These are phyloP conservation scores for Pseudogymnoascus sp. DNA, from an alignment of 2,329 filamentous ascomycete genomes.

Conservation along the genomic window DNA sequence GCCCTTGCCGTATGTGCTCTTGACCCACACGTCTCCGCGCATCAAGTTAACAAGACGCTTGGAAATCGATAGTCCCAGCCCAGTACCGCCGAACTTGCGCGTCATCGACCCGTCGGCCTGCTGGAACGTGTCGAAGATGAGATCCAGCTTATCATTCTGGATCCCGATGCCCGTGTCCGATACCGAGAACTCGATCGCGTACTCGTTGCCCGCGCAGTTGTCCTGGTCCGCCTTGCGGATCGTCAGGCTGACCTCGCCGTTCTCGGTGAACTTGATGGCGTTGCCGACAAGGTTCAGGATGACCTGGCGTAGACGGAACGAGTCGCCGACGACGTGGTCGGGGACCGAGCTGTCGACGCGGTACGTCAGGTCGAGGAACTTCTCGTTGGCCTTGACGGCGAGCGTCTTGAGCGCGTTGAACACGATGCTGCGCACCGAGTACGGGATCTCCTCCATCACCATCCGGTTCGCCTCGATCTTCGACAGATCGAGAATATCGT, in stretches of 20 bases:
- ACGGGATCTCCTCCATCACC: constrained; percentile 97
- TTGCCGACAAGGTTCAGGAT: constrained; percentile 97
- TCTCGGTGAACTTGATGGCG: constrained; percentile 97
- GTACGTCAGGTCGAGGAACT: constrained; percentile 85
- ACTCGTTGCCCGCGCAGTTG: constrained; percentile 63
- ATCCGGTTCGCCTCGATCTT: constrained; percentile 93
- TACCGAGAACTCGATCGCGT: constrained; percentile 91
- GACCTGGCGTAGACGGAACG: constrained; percentile 91
- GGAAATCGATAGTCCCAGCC: constrained; percentile 87
- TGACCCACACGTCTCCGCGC: constrained; percentile 94
- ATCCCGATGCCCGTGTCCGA: constrained; percentile 96
- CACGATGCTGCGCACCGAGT: constrained; percentile 85
- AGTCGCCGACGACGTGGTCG: constrained; percentile 91
- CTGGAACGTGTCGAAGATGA: constrained; percentile 99
- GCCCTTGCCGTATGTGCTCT: constrained; percentile 81
- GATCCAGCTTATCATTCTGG: constrained; percentile 84
- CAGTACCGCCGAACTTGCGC: constrained; percentile 89
- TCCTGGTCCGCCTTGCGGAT: constrained; percentile 65
- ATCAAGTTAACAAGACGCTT: constrained; percentile 92
- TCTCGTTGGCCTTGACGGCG: constrained; percentile 95
- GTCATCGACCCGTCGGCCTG: constrained; percentile 97
- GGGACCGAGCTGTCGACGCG: constrained; percentile 89
- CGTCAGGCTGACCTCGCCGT: constrained; percentile 91
- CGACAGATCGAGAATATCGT: constrained; percentile 66
- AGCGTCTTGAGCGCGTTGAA: constrained; percentile 96